phyloP scores from a whole-genome alignment of 179 eudicot species.

The Silene noctiflora region DNA sequence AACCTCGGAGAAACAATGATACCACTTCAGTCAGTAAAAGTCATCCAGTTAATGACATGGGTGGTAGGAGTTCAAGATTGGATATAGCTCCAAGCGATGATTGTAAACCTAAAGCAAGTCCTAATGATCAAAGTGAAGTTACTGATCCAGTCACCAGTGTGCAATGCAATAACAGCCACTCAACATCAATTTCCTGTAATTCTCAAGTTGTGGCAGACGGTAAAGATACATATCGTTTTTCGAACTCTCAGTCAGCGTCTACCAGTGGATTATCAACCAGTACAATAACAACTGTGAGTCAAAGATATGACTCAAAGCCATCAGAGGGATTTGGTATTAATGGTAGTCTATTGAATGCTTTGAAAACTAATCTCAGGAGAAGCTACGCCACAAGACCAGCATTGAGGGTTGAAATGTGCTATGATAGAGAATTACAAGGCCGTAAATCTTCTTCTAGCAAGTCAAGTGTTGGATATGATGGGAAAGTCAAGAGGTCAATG shows the following conservation, averaged over 20 bases:
- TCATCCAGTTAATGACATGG: constrained; percentile 39
- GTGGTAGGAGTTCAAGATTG: constrained; percentile 22
- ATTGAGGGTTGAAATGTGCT: constrained; percentile 33
- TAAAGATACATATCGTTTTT: constrained; percentile 21
- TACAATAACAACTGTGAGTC: constrained; percentile 38
- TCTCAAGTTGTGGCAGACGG: constrained; percentile 12
- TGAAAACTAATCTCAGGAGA: constrained; percentile 44
- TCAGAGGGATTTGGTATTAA: constrained; percentile 28
- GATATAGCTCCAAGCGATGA: constrained; percentile 15
- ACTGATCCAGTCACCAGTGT: constrained; percentile 25
- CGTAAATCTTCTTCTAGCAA: constrained; percentile 46
- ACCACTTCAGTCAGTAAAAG: constrained; percentile 22
- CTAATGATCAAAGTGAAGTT: constrained; percentile 19
- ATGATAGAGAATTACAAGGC: constrained; percentile 34
- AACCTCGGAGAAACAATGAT: constrained; percentile 25
- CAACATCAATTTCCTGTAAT: constrained; percentile 14
- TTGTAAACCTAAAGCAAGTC: constrained; percentile 15
- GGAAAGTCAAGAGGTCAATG: constrained; percentile 10
- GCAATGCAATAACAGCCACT: constrained; percentile 23
- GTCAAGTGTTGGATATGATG: constrained; percentile 40
- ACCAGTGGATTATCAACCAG: constrained; percentile 31
- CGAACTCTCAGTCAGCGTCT: constrained; percentile 21
- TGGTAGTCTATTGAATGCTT: constrained; percentile 37
- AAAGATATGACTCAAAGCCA: constrained; percentile 26
- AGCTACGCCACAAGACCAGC: constrained; percentile 56